phyloP scores from a whole-genome alignment of 1,139 yeast genomes.

The Yamadazyma epiphylla region DNA sequence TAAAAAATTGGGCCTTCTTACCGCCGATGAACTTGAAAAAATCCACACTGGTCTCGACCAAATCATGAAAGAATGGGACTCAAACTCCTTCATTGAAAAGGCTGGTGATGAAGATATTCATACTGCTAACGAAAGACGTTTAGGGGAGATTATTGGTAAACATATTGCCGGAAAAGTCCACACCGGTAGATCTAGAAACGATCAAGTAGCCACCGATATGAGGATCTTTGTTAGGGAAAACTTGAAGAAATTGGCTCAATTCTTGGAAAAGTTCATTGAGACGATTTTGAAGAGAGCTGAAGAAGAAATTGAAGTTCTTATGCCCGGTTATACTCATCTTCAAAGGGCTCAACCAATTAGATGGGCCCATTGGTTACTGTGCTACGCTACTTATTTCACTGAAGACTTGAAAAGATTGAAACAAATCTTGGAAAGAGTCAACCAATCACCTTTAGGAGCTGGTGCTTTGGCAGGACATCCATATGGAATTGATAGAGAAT shows the following conservation, averaged over 20 bases:
- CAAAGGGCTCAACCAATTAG: slow-evolving; percentile 99
- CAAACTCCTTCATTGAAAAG: slow-evolving; percentile 71
- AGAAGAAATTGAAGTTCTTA: slow-evolving; percentile 80
- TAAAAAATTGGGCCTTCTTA: slow-evolving; percentile 70
- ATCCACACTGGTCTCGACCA: slow-evolving; percentile 77
- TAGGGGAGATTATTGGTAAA: slow-evolving; percentile 93
- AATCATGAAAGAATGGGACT: slow-evolving; percentile 78
- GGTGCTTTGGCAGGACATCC: slow-evolving; percentile 99
- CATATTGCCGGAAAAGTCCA: slow-evolving; percentile 96
- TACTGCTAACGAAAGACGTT: slow-evolving; percentile 96
- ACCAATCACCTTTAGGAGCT: slow-evolving; percentile 87
- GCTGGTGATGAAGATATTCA: slow-evolving; percentile 97
- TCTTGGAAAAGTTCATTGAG: slow-evolving; percentile 58
- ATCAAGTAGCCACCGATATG: slow-evolving; percentile 98
- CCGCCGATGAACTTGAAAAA: slow-evolving; percentile 63
- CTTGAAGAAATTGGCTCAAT: slow-evolving; percentile 54
- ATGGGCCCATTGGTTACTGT: slow-evolving; percentile 97
- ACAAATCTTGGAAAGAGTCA: slow-evolving; percentile 78
- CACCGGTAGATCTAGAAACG: slow-evolving; percentile 97
- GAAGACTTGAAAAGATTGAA: slow-evolving; percentile 83
- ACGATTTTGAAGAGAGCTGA: slow-evolving; percentile 74
- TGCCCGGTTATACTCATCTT: slow-evolving; percentile 99
- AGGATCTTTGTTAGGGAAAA: slow-evolving; percentile 86
- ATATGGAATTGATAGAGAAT: slow-evolving; percentile 94
- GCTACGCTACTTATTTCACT: slow-evolving; percentile 90